Base-by-base conservation (phyloP, 768 basidiomycete genomes). In the Saitozyma podzolica region DNA sequence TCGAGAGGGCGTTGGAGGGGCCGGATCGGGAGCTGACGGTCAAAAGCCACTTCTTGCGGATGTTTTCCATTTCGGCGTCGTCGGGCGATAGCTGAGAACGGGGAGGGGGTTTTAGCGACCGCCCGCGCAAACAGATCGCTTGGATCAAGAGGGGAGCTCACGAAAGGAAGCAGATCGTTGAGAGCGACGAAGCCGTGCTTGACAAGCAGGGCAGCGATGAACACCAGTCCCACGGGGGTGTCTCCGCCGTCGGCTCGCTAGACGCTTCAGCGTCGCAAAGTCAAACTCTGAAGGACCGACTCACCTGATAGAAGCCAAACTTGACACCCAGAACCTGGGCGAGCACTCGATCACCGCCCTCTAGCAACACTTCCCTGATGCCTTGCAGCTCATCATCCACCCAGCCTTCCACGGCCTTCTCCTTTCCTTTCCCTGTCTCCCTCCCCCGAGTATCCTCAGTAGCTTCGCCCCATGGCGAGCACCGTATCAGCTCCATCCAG, bases 321-420 rank as follows among this genome's bases (percentile, higher is more conserved):
- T 99, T 99, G 84, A 98, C 98, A n/a, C 96, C 96, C 19, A 99
- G 82, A 8, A 98, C 90, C 80, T 99, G 93, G 13, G 91, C 71
- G 40, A 80, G 57, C 16, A 80, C 75, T 9, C 74, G 56, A 58
- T 75, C 74, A 16, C 78, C 77, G 8, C 59, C 62, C 17, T 45
- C 51, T 19, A 57, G 88, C 59, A 79, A 63, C 17, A 65, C 65
- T 17, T 62, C 67, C 42, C 70, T 70, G 9, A 75, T 67, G n/a
- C 69, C 63, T 7, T 50, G 56, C 17, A 70, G 57, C 10, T 80
- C 65, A 5, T 66, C 63, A 0, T 64, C 65, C 2, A 63, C 66
- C 64, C 80, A 75, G n/a, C 65, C 49, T 17, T 62, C 66, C 37
- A 68, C 64, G 9, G 66, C 67, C 53, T 72, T 77, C 40, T 61